Base-by-base conservation (phyloP, 495 filamentous ascomycete genomes). In the Aspergillus avenaceus region DNA sequence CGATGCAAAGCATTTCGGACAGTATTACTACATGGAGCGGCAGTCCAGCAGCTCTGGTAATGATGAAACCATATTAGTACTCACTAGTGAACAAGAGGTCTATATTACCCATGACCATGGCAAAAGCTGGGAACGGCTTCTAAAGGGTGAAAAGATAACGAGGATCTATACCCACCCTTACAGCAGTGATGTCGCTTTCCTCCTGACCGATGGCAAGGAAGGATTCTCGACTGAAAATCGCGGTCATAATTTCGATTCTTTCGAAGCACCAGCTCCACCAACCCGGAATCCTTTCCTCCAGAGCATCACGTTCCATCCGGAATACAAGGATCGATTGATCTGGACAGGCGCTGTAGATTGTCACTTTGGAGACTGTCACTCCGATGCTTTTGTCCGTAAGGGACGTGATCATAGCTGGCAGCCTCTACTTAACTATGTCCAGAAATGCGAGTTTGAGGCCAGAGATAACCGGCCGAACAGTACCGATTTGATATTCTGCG, bases 41-140 rank as follows among this genome's bases (percentile, higher is more conserved):
- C 82, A 84, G 21, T 82, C 84, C 8, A 77, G 76, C 36, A 85
- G 79, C 59, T 65, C 61, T 9, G 78, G 71, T 16, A 63, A 76
- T 1, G 88, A 91, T 50, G 93, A 97, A 71, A 95, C 92, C 0
- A 74, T 99, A 47, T 79, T 97, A 58, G 80, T 90, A 76, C 83
- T 84, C 12, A 91, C 86, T 1, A 67, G 75, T 31, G 70, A 83
- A 8, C 65, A 77, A 8, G 73, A 85, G 44, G 74, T 93, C 32
- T 87, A 72, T 52, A 69, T 95, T 29, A 86, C 85, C 0, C 80
- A 84, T 53, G 82, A 97, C 59, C 91, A 96, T 55, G 95, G 92
- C 58, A 90, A 91, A 72, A 84, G 62, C 2, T 99, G 90, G 91
- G 69, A 83, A 26, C 74, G 78, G 41, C 77, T 86, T 4, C 60